phyloP scores from a whole-genome alignment of 2,329 filamentous ascomycete genomes.

The Fragosphaeria purpurea region DNA sequence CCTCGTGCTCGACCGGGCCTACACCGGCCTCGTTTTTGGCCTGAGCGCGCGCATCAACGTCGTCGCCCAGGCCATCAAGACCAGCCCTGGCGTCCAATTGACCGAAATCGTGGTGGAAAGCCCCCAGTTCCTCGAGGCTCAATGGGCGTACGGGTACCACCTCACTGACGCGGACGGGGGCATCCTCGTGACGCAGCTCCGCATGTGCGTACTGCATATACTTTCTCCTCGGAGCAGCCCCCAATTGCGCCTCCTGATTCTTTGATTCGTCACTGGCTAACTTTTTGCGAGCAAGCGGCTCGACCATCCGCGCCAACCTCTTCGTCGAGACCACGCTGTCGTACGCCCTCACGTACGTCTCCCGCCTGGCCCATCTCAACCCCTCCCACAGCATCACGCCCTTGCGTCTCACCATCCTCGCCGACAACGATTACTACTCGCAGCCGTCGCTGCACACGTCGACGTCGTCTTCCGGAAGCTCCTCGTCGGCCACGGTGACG shows the following conservation, averaged over 20 bases:
- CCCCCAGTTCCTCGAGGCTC: conserved; percentile 79
- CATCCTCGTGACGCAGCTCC: conserved; percentile 68
- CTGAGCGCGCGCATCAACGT: conserved; percentile 60
- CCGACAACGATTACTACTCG: conserved; percentile 96
- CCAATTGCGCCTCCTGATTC: not conserved
- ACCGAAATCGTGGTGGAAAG: conserved; percentile 76
- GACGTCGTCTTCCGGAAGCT: conserved; percentile 11
- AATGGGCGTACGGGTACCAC: conserved; percentile 80
- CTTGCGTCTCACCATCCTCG: conserved; percentile 72
- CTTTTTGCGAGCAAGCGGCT: conserved; percentile 27
- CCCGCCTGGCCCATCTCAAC: conserved; percentile 28
- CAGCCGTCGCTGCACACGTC: conserved; percentile 56
- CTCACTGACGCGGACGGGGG: conserved; percentile 63
- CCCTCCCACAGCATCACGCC: conserved; percentile 48
- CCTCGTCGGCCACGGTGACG: conserved; percentile 22
- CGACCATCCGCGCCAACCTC: conserved; percentile 49
- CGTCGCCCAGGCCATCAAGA: conserved; percentile 45
- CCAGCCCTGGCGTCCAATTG: conserved; percentile 52
- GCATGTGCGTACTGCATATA: conserved; percentile 49
- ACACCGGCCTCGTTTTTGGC: conserved; percentile 66
- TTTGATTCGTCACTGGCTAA: not conserved
- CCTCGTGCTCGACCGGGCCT: conserved; percentile 78
- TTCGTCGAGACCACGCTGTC: conserved; percentile 88
- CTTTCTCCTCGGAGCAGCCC: not conserved
- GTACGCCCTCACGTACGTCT: conserved; percentile 79